Base-by-base conservation (phyloP, 495 filamentous ascomycete genomes). In the Penicillium waksmanii region DNA sequence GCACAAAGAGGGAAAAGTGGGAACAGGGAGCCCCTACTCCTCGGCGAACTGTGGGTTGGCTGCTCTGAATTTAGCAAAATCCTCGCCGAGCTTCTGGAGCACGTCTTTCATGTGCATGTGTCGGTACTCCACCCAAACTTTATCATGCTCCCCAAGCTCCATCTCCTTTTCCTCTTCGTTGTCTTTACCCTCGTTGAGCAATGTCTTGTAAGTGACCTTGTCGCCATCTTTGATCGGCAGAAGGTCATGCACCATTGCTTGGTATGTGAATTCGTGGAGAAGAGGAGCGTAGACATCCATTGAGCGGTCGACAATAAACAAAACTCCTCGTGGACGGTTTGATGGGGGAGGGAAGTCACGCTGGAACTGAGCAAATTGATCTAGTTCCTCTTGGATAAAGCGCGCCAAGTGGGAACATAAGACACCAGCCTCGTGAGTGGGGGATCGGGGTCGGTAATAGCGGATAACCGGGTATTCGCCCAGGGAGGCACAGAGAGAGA, bases 101-200 rank as follows among this genome's bases (percentile, higher is more conserved):
- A 96, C 94, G 71, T 98, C 95, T 70, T 95, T 96, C 96, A 98
- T 98, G 69, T 98, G 95, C 56, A 87, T 80, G 73, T 98, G 95
- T 49, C 96, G 82, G 62, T 96, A 96, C 54, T 91, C 88, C 15
- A 96, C 85, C 95, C 95, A 98, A 31, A 98, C 87, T 62, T 85
- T 88, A 71, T 98, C 95, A 50, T 92, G 87, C 44, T 98, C 95
- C 33, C 79, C 80, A 50, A 98, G 89, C 58, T 93, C 89, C 82
- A 96, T 89, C 15, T 97, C 93, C 73, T 96, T 97, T 51, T 87
- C 80, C 62, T 95, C 85, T 40, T 87, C 84, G 49, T 86, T 82
- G 0, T 72, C 66, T 11, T 75, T 73, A 17, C 88, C 90, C 67
- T 93, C 85, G 60, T 96, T 94, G 40, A 90, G 69, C 1, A 83